These are phyloP conservation scores for Neonectria neomacrospora DNA, from an alignment of 2,329 filamentous ascomycete genomes.

Conservation along the genomic window DNA sequence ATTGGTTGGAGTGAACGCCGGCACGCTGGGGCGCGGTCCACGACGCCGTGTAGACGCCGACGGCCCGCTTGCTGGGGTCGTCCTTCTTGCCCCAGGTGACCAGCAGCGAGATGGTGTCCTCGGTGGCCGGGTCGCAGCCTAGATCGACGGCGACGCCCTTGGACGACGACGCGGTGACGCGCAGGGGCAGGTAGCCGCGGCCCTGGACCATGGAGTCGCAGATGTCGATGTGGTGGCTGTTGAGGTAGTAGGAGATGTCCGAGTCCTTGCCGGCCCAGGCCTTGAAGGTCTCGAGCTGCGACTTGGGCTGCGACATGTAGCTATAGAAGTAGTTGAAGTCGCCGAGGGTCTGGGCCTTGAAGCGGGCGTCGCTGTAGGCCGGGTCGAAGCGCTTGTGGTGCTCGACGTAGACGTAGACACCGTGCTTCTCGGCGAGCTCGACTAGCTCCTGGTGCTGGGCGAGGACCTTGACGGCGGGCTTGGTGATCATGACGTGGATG, in stretches of 20 bases:
- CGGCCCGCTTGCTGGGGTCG: constrained; percentile 77
- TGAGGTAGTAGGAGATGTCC: constrained; percentile 96
- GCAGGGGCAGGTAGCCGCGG: constrained; percentile 78
- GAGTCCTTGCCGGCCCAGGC: constrained; percentile 92
- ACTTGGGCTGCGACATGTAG: constrained; percentile 96
- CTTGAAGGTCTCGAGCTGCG: constrained; percentile 92
- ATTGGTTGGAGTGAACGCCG: constrained; percentile 96
- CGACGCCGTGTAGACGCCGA: constrained; percentile 90
- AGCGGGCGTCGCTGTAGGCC: constrained; percentile 87
- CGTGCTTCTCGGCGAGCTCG: constrained; percentile 74
- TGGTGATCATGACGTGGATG: constrained; percentile 93
- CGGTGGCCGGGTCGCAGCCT: constrained; percentile 82
- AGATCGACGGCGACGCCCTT: constrained; percentile 82
- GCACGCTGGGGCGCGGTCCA: constrained; percentile 95
- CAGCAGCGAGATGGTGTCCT: constrained; percentile 92
- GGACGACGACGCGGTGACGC: constrained; percentile 81
- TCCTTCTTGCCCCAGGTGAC: constrained; percentile 86
- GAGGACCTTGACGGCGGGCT: constrained; percentile 89
- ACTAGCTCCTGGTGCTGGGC: constrained; percentile 82
- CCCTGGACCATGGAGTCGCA: constrained; percentile 89
- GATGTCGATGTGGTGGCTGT: constrained; percentile 93
- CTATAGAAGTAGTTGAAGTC: constrained; percentile 99
- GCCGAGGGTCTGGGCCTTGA: constrained; percentile 79
- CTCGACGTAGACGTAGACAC: constrained; percentile 92
- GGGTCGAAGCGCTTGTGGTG: constrained; percentile 98